Evolutionary conservation across 768 basidiomycete genomes (phyloP).

Genomic region (Scleroderma citrinum): DNA sequence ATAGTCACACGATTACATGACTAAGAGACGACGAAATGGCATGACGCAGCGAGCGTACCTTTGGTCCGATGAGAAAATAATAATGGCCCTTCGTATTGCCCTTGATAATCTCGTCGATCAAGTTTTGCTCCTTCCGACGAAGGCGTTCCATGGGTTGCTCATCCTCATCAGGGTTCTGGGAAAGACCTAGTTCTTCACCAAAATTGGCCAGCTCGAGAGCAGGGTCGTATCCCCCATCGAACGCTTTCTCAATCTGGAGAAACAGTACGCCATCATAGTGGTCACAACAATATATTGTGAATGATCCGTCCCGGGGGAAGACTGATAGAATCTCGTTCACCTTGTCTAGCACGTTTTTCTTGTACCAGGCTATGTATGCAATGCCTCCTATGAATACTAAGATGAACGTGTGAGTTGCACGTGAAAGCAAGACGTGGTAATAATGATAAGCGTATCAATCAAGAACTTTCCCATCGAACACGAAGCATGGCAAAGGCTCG

Average conservation of each 20-base stretch:
- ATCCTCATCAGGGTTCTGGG: conserved; percentile 29
- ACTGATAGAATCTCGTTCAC: conserved; percentile 31
- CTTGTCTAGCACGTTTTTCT: conserved; percentile 74
- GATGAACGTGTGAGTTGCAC: conserved; percentile 3
- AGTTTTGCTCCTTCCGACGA: conserved; percentile 66
- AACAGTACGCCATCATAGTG: background rate
- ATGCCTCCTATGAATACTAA: conserved; percentile 67
- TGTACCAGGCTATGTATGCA: conserved; percentile 75
- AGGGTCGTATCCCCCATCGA: conserved; percentile 76
- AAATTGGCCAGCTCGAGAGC: conserved; percentile 66
- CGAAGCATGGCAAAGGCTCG: background rate
- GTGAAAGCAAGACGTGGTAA: background rate
- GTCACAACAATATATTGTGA: conserved; percentile 6
- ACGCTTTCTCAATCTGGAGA: conserved; percentile 68
- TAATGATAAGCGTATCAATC: background rate
- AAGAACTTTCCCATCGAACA: background rate
- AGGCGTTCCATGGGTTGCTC: conserved; percentile 55
- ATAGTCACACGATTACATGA: conserved; percentile 8
- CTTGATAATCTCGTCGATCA: conserved; percentile 72
- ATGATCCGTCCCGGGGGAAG: conserved; percentile 10
- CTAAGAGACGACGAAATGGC: conserved; percentile 1
- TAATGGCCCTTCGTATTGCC: conserved; percentile 66
- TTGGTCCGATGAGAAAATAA: conserved; percentile 71
- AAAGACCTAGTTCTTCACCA: conserved; percentile 28
- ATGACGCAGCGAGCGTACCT: conserved; percentile 36